Evolutionary conservation across 2,329 filamentous ascomycete genomes (phyloP), one percentile per base, ranked within the genome.

Genomic region (Xylariaceae sp.): DNA sequence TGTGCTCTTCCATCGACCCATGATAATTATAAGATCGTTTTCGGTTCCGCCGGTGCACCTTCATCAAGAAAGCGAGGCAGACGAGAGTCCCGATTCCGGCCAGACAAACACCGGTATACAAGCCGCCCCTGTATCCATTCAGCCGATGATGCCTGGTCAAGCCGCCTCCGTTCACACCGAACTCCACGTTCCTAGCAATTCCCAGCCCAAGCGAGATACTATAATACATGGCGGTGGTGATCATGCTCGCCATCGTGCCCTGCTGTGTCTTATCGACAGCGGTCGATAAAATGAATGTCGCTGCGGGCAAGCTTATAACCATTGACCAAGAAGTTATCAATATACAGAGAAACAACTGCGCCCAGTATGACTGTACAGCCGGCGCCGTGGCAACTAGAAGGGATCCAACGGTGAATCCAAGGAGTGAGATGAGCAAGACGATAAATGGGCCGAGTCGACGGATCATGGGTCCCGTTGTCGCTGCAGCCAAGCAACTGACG

Each of bases 261-360:
- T 65, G 56, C 18, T 82, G 73, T 42, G 76, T 70, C 52, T 72
- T 74, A 12, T 73, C 67, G 0, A 81, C 75, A 1, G 74, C 73
- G 60, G 88, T 81, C 26, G 79, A 83, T 7, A 89, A 73, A 26
- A 89, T 78, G 12, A 89, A 67, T 0, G 80, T 87, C 0, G 82
- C 84, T 0, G 85, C 81, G 0, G 87, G 86, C 62, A 87, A 87
- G 2, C 78, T 83, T 78, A 88, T 87, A 67, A 89, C 85, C 81
- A 88, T 86, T 2, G 85, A 84, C 63, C 81, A 86, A 0, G 83
- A 80, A 70, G 83, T 84, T 44, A 89, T 65, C 2, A 88, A 20
- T 3, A 83, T 75, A 2, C 77, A 77, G 9, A 86, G 77, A 65
- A 90, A 89, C 0, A 80, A 76, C 59, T 87, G 81, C 18, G 75